These are phyloP conservation scores for Curvularia sp. DNA, from an alignment of 2,329 filamentous ascomycete species.

Conservation along the genomic window DNA sequence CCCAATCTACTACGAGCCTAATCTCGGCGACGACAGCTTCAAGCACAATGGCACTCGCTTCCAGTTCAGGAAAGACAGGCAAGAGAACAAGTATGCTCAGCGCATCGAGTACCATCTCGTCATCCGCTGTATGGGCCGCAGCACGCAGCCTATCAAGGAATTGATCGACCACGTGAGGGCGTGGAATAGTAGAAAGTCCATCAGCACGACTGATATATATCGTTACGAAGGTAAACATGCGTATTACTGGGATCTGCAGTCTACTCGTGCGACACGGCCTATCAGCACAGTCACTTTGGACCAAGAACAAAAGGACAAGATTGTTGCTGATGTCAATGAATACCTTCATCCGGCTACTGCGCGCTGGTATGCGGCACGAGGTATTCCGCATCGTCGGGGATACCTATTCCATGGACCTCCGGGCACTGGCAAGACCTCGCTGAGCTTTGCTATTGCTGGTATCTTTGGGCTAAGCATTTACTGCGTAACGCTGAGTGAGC, in stretches of 20 bases:
- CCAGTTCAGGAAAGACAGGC: constrained; percentile 46
- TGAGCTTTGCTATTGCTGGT: constrained; percentile 53
- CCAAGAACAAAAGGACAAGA: constrained; percentile 66
- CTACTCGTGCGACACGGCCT: constrained; percentile 68
- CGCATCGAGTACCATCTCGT: constrained; percentile 10
- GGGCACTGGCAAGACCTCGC: constrained; percentile 74
- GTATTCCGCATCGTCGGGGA: constrained; percentile 84
- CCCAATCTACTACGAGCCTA: constrained; percentile 59
- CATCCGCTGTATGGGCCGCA: constrained; percentile 57
- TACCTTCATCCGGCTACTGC: constrained; percentile 75
- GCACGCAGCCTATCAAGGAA: constrained; percentile 57
- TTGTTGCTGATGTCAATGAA: constrained; percentile 77
- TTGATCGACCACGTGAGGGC: constrained; percentile 55
- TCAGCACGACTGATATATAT: constrained; percentile 55
- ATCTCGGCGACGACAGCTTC: constrained; percentile 56
- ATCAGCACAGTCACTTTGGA: constrained; percentile 80
- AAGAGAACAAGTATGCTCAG: constrained; percentile 26
- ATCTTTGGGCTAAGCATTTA: constrained; percentile 58
- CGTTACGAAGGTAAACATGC: constrained; percentile 47
- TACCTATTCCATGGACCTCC: constrained; percentile 84
- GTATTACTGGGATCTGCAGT: constrained; percentile 51
- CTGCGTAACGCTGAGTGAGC: constrained; percentile 64
- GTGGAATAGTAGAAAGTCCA: constrained; percentile 53
- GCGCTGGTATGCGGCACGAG: constrained; percentile 83
- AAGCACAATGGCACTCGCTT: constrained; percentile 52